Evolutionary conservation across 2,329 filamentous ascomycete genomes (phyloP).

Genomic region (Penicillium sp.): DNA sequence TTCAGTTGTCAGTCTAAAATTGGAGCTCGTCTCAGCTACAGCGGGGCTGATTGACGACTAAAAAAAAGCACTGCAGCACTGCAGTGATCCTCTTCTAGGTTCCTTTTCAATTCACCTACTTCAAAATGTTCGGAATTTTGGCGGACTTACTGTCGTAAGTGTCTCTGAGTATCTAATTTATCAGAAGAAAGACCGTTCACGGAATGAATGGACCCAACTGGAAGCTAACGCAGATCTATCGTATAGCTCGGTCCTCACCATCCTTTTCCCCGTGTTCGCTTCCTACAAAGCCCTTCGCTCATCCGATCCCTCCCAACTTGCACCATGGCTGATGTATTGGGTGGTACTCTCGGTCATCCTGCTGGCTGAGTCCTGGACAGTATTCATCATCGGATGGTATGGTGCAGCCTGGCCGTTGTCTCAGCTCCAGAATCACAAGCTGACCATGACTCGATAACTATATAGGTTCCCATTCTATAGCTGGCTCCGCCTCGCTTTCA

Average conservation of each 20-base stretch:
- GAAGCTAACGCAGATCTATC: slow-evolving; percentile 14
- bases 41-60: slow-evolving; percentile 8
- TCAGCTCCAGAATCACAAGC: neutral
- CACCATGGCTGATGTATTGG: slow-evolving; percentile 99
- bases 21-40: slow-evolving; percentile 8
- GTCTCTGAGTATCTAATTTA: neutral
- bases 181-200: neutral
- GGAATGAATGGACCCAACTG: neutral
- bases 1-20: neutral
- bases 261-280: slow-evolving; percentile 92
- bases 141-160: slow-evolving; percentile 73
- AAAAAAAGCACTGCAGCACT: slow-evolving; percentile 1
- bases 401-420: slow-evolving; percentile 12
- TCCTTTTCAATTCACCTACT: slow-evolving; percentile 1
- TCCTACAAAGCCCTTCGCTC: slow-evolving; percentile 98
- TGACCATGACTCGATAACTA: slow-evolving; percentile 1
- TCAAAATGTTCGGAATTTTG: slow-evolving; percentile 70
- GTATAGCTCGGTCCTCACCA: slow-evolving; percentile 73
- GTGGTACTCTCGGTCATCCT: slow-evolving; percentile 80
- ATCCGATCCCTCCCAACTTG: slow-evolving; percentile 79
- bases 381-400: slow-evolving; percentile 79
- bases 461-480: slow-evolving; percentile 84
- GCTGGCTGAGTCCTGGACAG: slow-evolving; percentile 79
- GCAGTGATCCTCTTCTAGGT: slow-evolving; percentile 5
- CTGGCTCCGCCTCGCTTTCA: slow-evolving; percentile 79